Evolutionary conservation across 1,139 yeast genomes (phyloP).

Genomic region (Pneumocystis wakefieldiae): DNA sequence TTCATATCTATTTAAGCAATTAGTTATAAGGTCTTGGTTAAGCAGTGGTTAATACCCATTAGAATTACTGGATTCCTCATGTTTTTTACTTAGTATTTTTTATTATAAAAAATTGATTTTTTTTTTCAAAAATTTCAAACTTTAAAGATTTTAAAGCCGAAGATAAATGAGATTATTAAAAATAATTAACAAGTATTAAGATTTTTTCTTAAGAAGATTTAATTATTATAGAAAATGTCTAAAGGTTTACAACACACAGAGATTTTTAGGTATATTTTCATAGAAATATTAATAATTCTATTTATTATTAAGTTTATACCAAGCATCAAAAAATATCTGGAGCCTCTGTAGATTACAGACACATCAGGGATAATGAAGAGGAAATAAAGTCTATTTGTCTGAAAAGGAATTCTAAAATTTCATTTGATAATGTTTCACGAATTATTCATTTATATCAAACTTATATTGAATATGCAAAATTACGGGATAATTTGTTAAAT

Average conservation of each 20-base stretch:
- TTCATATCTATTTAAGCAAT: not conserved
- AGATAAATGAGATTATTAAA: not conserved
- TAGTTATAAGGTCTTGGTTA: not conserved
- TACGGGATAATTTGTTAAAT: conserved; percentile 8
- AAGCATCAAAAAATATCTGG: not conserved
- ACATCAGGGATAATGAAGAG: conserved; percentile 9
- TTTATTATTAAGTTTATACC: not conserved
- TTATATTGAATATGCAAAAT: conserved; percentile 5
- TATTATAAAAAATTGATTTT: not conserved
- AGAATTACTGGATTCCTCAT: not conserved
- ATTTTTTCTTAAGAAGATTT: not conserved
- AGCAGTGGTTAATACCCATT: conserved; percentile 11
- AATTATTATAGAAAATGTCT: not conserved
- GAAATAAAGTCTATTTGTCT: conserved; percentile 7
- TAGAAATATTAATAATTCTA: not conserved
- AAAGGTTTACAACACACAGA: not conserved
- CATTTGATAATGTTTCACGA: conserved; percentile 10
- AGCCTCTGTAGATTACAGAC: conserved; percentile 6
- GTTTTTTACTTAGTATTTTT: not conserved
- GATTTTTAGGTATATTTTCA: not conserved
- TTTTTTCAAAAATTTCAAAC: not conserved
- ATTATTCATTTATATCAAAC: conserved; percentile 9
- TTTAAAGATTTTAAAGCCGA: not conserved
- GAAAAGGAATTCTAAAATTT: conserved; percentile 12
- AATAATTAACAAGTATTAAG: not conserved